Evolutionary conservation across 306 rosid genomes (phyloP), one percentile per base, ranked within the genome.

Genomic region (Malus sieversii): DNA sequence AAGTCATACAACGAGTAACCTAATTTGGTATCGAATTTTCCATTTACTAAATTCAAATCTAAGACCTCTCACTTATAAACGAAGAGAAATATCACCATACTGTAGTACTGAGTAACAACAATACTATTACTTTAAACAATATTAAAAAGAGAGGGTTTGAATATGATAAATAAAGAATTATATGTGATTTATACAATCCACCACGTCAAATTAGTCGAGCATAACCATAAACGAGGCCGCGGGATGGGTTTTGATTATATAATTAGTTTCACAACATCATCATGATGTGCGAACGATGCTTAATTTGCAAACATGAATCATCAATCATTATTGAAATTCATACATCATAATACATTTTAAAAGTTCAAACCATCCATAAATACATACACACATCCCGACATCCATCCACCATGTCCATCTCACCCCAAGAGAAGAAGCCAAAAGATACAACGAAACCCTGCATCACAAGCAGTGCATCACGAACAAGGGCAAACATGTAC

Each of bases 391-490:
- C 74, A 86, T 73, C 33, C 68, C 44, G 40, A 18, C 78, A 81
- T 68, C 11, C 38, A 20, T 68, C 11, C 38, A 20, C 67, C 71
- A 60, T 62, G 79, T 73, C 65, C 75, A 72, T 27, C 72, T 29
- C 33, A 64, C 19, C 42, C 11, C 25, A 63, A 25, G 65, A 44
- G 25, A 19, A 64, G 32, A 65, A 35, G 6, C 66, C 52, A 72
- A 32, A n/a, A 33, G 38, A n/a, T 27, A 14, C 35, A 18, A 4
- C 27, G 52, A 15, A 77, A 74, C 75, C 77, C 70, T 63, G 79
- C 76, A 80, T 52, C 58, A 71, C 27, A 40, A 53, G 19, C 46
- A 88, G 77, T 69, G 82, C 85, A 79, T 46, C 84, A 79, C 40
- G 46, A 57, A 12, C 66, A 61, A 61, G 30, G 66, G 66, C 38